Conservation (phyloP, 2,329 filamentous ascomycete species). For the Fusarium poae region DNA sequence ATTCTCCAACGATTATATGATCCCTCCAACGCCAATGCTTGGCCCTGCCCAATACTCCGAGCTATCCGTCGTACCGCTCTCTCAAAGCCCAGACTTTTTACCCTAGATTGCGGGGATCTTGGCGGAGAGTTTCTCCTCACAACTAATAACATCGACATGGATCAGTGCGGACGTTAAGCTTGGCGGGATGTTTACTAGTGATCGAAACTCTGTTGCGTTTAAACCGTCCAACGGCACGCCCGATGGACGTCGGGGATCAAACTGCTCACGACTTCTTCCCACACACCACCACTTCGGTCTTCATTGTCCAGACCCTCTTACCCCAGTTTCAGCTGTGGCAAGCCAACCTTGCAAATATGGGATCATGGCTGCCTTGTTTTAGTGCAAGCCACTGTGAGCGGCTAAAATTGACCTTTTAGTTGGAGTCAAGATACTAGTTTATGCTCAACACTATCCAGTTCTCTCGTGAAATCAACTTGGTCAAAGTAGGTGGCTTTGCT, state of each 20-base stretch:
- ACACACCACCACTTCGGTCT: constrained; percentile 34
- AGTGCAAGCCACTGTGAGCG: constrained; percentile 17
- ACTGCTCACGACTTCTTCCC: background rate
- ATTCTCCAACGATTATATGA: constrained; percentile 4
- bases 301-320: constrained; percentile 35
- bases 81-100: background rate
- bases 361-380: constrained; percentile 11
- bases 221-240: background rate
- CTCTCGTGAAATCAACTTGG: background rate
- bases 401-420: constrained; percentile 22
- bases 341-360: constrained; percentile 4
- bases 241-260: constrained; percentile 5
- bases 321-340: constrained; percentile 19
- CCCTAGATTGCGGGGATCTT: constrained; percentile 36
- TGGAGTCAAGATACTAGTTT: background rate
- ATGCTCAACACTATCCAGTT: background rate
- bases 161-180: constrained; percentile 3
- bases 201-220: background rate
- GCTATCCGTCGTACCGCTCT: constrained; percentile 8
- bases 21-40: background rate
- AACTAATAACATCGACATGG: background rate
- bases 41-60: constrained; percentile 18
- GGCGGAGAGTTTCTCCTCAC: constrained; percentile 26
- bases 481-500: background rate
- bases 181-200: background rate